phyloP scores from a whole-genome alignment of 148 eudicot genomes.

The Oxyria digyna region DNA sequence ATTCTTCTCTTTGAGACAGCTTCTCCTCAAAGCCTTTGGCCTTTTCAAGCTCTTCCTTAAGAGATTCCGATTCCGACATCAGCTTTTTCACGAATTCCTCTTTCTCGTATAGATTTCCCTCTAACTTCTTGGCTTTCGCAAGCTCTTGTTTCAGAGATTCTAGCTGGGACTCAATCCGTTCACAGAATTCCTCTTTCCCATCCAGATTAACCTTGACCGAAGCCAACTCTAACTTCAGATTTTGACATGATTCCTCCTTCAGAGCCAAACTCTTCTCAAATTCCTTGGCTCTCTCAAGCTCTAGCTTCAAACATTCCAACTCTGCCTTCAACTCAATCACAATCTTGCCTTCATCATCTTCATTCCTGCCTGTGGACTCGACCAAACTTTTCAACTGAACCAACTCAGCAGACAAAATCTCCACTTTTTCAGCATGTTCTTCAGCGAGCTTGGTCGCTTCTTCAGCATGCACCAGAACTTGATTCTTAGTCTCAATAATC shows the following conservation, averaged over 20 bases:
- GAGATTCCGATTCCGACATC: conserved; percentile 37
- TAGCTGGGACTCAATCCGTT: conserved; percentile 7
- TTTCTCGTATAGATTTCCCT: conserved; percentile 18
- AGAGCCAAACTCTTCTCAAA: conserved; percentile 40
- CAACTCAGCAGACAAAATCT: conserved; percentile 55
- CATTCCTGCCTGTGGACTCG: conserved; percentile 40
- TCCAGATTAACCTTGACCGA: conserved; percentile 22
- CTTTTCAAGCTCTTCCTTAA: conserved; percentile 47
- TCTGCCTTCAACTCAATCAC: conserved; percentile 43
- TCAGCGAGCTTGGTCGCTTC: conserved; percentile 82
- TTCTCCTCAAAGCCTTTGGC: conserved; percentile 43
- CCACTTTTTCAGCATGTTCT: conserved; percentile 62
- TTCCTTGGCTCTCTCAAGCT: conserved; percentile 36
- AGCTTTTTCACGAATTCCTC: conserved; percentile 8
- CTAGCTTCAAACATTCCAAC: conserved; percentile 39
- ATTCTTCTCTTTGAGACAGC: conserved; percentile 32
- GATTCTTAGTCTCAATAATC: conserved; percentile 51
- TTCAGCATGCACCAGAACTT: conserved; percentile 75
- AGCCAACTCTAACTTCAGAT: conserved; percentile 44
- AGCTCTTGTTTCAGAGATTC: conserved; percentile 37
- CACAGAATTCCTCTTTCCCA: conserved; percentile 15
- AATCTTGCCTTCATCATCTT: conserved; percentile 28
- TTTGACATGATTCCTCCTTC: conserved; percentile 42
- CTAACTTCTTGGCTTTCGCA: conserved; percentile 38
- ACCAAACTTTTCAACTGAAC: conserved; percentile 46